Percentiles rank a stretch among this genome's conserved stretches.
These are phyloP conservation scores for Colletotrichum tamarilloi DNA, from an alignment of 2,329 filamentous ascomycete species.

Conservation along the genomic window DNA sequence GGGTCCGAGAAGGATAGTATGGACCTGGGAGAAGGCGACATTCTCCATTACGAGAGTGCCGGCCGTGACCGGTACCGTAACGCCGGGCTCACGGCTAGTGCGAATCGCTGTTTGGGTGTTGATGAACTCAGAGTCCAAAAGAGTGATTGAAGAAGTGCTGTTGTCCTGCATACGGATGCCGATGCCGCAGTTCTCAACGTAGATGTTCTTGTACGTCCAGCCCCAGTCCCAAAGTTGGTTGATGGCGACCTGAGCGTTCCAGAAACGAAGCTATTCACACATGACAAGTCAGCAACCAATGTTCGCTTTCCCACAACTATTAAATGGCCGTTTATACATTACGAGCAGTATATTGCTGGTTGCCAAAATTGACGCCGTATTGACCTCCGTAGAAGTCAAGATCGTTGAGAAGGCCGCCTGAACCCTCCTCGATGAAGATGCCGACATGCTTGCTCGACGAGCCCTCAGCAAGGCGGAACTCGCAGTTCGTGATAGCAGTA, in stretches of 20 bases:
- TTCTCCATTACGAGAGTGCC: slow-evolving; percentile 62
- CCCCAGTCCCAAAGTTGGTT: slow-evolving; percentile 82
- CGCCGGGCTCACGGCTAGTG: slow-evolving; percentile 60
- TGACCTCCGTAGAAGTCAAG: slow-evolving; percentile 77
- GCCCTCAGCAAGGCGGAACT: slow-evolving; percentile 61
- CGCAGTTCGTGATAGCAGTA: slow-evolving; percentile 68
- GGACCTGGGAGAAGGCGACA: slow-evolving; percentile 50
- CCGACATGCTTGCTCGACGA: slow-evolving; percentile 63
- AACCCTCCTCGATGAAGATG: slow-evolving; percentile 72
- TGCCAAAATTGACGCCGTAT: slow-evolving; percentile 67
- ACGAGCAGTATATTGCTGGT: slow-evolving; percentile 77
- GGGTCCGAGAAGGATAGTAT: slow-evolving; percentile 54
- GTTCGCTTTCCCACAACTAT: too few species aligned
- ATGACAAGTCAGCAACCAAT: too few species aligned
- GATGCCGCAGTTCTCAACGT: slow-evolving; percentile 71
- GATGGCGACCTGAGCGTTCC: slow-evolving; percentile 72
- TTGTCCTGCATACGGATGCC: slow-evolving; percentile 74
- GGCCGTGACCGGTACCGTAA: slow-evolving; percentile 47
- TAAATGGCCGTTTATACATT: slow-evolving; percentile 43
- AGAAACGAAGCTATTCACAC: slow-evolving; percentile 59
- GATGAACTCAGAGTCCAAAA: slow-evolving; percentile 79
- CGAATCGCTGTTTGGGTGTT: slow-evolving; percentile 76
- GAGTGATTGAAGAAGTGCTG: slow-evolving; percentile 78
- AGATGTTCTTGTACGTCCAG: slow-evolving; percentile 77
- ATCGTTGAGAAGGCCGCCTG: slow-evolving; percentile 75